A percentile compares a stretch with the other conserved stretches of the same genome.
phyloP scores from a whole-genome alignment of 2,329 filamentous ascomycete species.

The Colletotrichum musicola region DNA sequence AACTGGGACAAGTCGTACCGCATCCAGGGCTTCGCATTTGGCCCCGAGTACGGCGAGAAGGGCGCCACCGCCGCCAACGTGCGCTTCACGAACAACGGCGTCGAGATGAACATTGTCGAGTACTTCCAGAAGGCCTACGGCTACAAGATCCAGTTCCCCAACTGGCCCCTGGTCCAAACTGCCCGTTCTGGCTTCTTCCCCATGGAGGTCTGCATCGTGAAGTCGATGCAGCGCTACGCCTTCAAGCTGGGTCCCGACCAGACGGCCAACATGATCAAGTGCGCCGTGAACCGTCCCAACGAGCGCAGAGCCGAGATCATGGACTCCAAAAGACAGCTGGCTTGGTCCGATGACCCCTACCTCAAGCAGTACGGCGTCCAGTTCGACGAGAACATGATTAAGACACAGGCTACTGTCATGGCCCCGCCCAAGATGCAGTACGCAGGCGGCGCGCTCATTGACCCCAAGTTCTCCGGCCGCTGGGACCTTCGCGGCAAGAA shows the following conservation, averaged over 20 bases:
- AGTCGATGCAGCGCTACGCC: constrained; percentile 69
- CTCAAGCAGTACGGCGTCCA: constrained; percentile 80
- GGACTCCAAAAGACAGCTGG: constrained; percentile 73
- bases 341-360: constrained; percentile 77
- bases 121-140: constrained; percentile 71
- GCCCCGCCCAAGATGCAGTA: constrained; percentile 79
- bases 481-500: constrained; percentile 90
- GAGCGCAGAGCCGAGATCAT: constrained; percentile 78
- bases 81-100: constrained; percentile 60
- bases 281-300: constrained; percentile 83
- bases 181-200: constrained; percentile 68
- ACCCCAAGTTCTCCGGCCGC: constrained; percentile 77
- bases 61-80: constrained; percentile 65
- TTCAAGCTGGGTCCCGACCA: constrained; percentile 73
- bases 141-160: constrained; percentile 57
- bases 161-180: constrained; percentile 70
- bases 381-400: constrained; percentile 74
- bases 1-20: constrained; percentile 63
- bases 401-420: constrained; percentile 78
- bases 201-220: constrained; percentile 69
- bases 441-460: constrained; percentile 61
- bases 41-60: constrained; percentile 54
- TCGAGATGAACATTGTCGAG: constrained; percentile 60
- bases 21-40: constrained; percentile 64
- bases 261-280: constrained; percentile 91